Evolutionary conservation across 768 basidiomycete genomes (phyloP).

Genomic region (Termitomyces sp.): DNA sequence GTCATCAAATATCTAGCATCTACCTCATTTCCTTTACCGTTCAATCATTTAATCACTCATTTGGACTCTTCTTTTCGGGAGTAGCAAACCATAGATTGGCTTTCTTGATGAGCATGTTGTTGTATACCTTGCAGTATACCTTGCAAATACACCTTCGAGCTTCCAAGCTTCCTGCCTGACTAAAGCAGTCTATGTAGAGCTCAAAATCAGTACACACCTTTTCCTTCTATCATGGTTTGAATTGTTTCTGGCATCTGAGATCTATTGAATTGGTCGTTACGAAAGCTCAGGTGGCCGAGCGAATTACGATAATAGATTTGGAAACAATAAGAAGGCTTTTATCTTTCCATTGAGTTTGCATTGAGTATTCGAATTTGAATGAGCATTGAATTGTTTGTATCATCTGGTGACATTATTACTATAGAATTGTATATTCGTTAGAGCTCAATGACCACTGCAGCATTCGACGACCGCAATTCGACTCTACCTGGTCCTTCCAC

Average conservation of each 20-base stretch:
- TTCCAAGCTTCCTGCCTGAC: not conserved
- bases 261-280: not conserved
- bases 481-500: slow-evolving; percentile 16
- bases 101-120: not conserved
- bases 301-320: too few species aligned
- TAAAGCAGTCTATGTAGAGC: too few species aligned
- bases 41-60: not conserved
- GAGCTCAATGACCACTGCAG: slow-evolving; percentile 14
- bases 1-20: not conserved
- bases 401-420: too few species aligned
- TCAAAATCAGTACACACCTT: too few species aligned
- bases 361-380: too few species aligned
- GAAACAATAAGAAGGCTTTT: not conserved
- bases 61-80: not conserved
- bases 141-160: not conserved
- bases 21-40: not conserved
- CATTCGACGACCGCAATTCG: slow-evolving; percentile 16
- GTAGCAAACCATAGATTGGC: not conserved
- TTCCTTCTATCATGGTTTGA: not conserved
- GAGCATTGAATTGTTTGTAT: too few species aligned
- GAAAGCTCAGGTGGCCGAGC: not conserved
- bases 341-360: not conserved
- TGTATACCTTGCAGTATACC: not conserved
- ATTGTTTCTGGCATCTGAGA: not conserved
- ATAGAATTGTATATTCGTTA: not conserved